Conservation (phyloP, 2,329 filamentous ascomycete genomes). For the Diaporthe amygdali region DNA sequence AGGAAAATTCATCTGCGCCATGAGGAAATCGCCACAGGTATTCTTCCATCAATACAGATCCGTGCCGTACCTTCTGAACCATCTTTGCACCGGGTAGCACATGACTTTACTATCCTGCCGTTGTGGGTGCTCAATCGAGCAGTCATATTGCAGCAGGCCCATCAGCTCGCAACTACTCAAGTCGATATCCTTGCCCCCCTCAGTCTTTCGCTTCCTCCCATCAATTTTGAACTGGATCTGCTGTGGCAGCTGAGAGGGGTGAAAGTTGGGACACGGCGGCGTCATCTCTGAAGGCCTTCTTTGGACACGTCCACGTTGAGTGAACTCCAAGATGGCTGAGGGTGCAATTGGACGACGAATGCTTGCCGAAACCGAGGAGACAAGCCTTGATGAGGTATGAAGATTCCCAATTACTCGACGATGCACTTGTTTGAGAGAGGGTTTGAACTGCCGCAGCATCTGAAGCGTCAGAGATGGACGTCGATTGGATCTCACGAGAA, state of each 20-base stretch:
- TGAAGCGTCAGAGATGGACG: slow-evolving; percentile 25
- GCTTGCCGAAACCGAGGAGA: slow-evolving; percentile 61
- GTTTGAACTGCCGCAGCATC: slow-evolving; percentile 24
- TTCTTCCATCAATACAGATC: not conserved
- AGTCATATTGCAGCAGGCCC: slow-evolving; percentile 66
- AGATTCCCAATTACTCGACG: slow-evolving; percentile 9
- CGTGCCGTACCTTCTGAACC: slow-evolving; percentile 61
- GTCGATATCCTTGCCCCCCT: slow-evolving; percentile 47
- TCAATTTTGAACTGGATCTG: slow-evolving; percentile 53
- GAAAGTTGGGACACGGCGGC: slow-evolving; percentile 61
- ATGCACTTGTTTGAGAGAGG: not conserved
- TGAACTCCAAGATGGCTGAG: slow-evolving; percentile 37
- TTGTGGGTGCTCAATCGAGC: slow-evolving; percentile 56
- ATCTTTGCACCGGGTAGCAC: slow-evolving; percentile 63
- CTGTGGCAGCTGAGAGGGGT: slow-evolving; percentile 54
- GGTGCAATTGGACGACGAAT: slow-evolving; percentile 52
- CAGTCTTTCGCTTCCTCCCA: slow-evolving; percentile 59
- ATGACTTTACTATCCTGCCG: slow-evolving; percentile 51
- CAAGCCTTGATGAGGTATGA: slow-evolving; percentile 63
- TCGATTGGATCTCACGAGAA: not conserved
- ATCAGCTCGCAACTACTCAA: slow-evolving; percentile 61
- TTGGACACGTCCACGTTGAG: not conserved
- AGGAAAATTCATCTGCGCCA: not conserved
- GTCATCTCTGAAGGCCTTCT: slow-evolving; percentile 50
- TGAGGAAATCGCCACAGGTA: not conserved